Evolutionary conservation across 257 asterid genomes (phyloP).

Genomic region (Solanum pennellii): DNA sequence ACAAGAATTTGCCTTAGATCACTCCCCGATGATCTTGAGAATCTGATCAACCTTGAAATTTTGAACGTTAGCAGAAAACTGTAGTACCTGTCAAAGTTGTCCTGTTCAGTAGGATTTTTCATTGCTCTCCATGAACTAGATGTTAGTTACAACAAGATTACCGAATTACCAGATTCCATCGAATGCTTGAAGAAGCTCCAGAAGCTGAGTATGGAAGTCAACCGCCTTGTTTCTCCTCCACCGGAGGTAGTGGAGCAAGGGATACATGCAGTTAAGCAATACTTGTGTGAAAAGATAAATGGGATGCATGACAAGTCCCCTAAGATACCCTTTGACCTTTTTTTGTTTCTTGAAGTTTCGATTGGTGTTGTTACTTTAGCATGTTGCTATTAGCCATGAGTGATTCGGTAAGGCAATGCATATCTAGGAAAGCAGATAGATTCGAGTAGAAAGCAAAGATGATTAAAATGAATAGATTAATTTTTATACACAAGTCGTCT

Average conservation of each 20-base stretch:
- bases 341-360: too few relatives aligned
- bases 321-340: constrained; percentile 5
- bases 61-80: constrained; percentile 75
- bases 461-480: too few relatives aligned
- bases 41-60: constrained; percentile 53
- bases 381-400: too few relatives aligned
- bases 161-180: constrained; percentile 45
- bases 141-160: constrained; percentile 68
- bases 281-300: constrained; percentile 53
- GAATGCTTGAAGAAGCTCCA: constrained; percentile 66
- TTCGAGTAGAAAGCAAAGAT: too few relatives aligned
- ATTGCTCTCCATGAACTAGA: constrained; percentile 62
- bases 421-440: too few relatives aligned
- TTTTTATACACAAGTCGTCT: too few relatives aligned
- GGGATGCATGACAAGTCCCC: constrained; percentile 20
- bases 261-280: constrained; percentile 33
- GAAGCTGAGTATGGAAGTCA: constrained; percentile 66
- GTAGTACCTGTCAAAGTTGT: constrained; percentile 45
- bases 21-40: constrained; percentile 80
- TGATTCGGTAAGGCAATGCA: too few relatives aligned
- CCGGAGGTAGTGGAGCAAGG: constrained; percentile 56
- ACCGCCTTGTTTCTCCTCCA: constrained; percentile 64
- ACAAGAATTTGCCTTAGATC: constrained; percentile 28
- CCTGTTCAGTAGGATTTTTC: constrained; percentile 74
- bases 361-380: too few relatives aligned